Evolutionary conservation across 345 rosid species (phyloP).

Genomic region (Brassica cretica): DNA sequence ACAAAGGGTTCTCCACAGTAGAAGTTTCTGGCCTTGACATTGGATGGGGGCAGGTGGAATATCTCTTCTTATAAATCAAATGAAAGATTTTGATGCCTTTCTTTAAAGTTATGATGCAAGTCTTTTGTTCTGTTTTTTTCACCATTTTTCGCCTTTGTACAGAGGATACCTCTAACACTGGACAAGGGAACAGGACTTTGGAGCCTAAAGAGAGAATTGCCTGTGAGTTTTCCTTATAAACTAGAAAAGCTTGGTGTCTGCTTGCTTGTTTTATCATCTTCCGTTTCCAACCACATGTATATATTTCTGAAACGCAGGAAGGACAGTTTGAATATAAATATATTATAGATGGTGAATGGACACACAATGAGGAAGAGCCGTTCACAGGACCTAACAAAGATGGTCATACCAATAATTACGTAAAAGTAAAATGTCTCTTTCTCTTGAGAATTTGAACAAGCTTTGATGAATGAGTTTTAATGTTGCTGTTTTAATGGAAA

Average conservation of each 20-base stretch:
- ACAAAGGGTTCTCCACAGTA: slow-evolving; percentile 54
- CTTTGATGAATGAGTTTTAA: slow-evolving; percentile 8
- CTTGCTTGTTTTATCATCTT: not conserved
- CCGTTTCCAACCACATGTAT: not conserved
- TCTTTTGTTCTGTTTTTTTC: slow-evolving; percentile 18
- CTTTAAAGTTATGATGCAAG: not conserved
- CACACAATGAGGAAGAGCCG: slow-evolving; percentile 56
- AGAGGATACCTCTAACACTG: slow-evolving; percentile 74
- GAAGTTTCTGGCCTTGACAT: slow-evolving; percentile 97
- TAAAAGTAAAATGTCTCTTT: slow-evolving; percentile 51
- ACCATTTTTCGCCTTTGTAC: slow-evolving; percentile 27
- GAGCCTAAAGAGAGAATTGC: slow-evolving; percentile 67
- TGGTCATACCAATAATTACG: slow-evolving; percentile 79
- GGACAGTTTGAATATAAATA: slow-evolving; percentile 92
- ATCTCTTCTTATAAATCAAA: not conserved
- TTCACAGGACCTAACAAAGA: slow-evolving; percentile 70
- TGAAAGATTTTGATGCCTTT: not conserved
- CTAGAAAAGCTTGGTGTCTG: not conserved
- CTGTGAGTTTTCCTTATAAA: slow-evolving; percentile 48
- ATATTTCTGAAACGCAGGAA: slow-evolving; percentile 56
- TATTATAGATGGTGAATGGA: slow-evolving; percentile 84
- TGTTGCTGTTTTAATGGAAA: slow-evolving; percentile 2
- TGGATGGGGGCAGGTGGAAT: slow-evolving; percentile 94
- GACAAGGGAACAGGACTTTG: slow-evolving; percentile 59
- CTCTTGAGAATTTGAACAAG: not conserved